These are phyloP conservation scores for Petunia axillaris DNA, from an alignment of 257 asterid species.

Conservation along the genomic window DNA sequence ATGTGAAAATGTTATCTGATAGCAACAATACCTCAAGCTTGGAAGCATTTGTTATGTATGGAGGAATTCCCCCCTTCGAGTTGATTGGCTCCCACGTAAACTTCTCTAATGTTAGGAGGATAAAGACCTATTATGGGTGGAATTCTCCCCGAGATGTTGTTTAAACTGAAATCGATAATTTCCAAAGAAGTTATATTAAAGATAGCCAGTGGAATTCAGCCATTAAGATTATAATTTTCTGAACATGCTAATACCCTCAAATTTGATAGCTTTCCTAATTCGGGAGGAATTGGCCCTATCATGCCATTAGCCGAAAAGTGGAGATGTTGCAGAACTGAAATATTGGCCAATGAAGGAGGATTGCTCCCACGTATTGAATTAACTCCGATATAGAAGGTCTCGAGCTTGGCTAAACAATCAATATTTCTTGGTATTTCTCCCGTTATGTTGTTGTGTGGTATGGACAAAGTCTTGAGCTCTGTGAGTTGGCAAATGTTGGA, in stretches of 20 bases:
- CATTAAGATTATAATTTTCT: constrained; percentile 27
- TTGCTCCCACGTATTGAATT: constrained; percentile 31
- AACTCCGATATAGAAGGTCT: constrained; percentile 28
- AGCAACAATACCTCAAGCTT: constrained; percentile 32
- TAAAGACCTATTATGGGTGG: constrained; percentile 32
- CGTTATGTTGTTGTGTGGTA: constrained; percentile 33
- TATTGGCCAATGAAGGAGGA: constrained; percentile 40
- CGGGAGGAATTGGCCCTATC: constrained; percentile 37
- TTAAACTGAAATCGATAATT: constrained; percentile 30
- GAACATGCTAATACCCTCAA: constrained; percentile 34
- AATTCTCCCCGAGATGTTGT: constrained; percentile 33
- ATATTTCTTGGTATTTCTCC: constrained; percentile 36
- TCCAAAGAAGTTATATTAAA: constrained; percentile 39
- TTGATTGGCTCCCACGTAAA: constrained; percentile 33
- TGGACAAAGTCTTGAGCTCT: constrained; percentile 14
- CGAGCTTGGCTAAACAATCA: constrained; percentile 37
- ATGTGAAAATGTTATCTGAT: constrained; percentile 33
- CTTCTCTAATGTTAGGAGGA: constrained; percentile 38
- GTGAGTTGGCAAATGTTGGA: background rate
- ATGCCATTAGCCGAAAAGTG: constrained; percentile 30
- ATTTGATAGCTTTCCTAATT: constrained; percentile 34
- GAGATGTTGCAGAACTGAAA: constrained; percentile 35
- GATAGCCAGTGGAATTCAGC: constrained; percentile 36
- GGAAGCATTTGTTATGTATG: constrained; percentile 36
- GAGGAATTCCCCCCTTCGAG: constrained; percentile 37